Evolutionary conservation across 192 early-diverging fungal genomes (phyloP), one percentile per base, ranked within the genome.

Genomic region (Polychytrium aggregatum): DNA sequence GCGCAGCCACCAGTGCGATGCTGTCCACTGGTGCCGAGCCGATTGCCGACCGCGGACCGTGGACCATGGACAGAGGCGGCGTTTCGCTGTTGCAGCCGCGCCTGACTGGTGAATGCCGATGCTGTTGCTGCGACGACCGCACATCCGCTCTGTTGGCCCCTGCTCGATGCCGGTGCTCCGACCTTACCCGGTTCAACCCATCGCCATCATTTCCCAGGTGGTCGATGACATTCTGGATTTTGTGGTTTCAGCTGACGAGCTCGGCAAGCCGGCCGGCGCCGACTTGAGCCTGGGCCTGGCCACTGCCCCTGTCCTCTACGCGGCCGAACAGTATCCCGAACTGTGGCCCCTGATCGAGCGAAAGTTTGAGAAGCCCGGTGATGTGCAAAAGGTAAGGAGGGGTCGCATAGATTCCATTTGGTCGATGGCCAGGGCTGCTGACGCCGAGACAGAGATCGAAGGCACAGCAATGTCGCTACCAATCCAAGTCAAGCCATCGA

Each of bases 171-270:
- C 22, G 3, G 9, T 34, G 4, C 41, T 17, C 6, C 5, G 20
- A 26, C 6, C 26, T 28, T 46, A 3, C 28, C 14, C 1, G 20
- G n/a, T 28, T 0, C 27, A 28, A 46, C 20, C n/a, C n/a, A 42
- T 24, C 13, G 21, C 29, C 44, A 21, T 36, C 39, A 20, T 10
- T 42, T 37, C 22, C 44, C 55, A 65, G 82, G 56, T 91, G 10
- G 74, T 93, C 3, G 88, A 93, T 63, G 94, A 98, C 54, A 70
- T 95, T 74, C 70, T 91, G 3, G 89, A 92, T 46, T 98, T 98
- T 63, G 82, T 83, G 0, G 77, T 76, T 8, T 67, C 76, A 14
- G 69, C 82, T 1, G 71, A 81, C 26, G 73, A 84, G 40, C 62
- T 95, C 48, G 93, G 91, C 24, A 97, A 97, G 63, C 90, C 90